A percentile compares a stretch with the other conserved stretches of the same genome.
phyloP scores from a whole-genome alignment of 192 early-diverging fungal genomes.

The Coemansia sp. region DNA sequence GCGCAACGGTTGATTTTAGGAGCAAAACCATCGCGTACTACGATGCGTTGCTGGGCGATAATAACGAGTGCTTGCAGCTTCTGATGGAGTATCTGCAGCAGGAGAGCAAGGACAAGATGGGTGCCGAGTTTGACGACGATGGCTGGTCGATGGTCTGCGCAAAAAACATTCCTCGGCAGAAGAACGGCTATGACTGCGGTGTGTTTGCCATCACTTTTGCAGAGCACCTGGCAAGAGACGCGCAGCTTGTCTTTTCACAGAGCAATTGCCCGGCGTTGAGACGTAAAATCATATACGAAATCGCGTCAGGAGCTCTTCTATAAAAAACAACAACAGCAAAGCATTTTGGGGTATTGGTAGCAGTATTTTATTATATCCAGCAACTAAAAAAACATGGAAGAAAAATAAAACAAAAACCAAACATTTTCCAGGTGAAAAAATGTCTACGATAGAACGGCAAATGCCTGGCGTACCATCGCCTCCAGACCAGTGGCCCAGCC shows the following conservation, averaged over 20 bases:
- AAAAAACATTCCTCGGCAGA: slow-evolving; percentile 78
- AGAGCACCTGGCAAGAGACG: slow-evolving; percentile 67
- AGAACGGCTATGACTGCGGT: slow-evolving; percentile 93
- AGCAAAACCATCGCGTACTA: slow-evolving; percentile 73
- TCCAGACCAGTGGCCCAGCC: slow-evolving; percentile 37
- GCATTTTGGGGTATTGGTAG: neutral
- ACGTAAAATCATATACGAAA: slow-evolving; percentile 75
- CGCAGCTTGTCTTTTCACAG: slow-evolving; percentile 72
- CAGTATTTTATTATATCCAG: no score
- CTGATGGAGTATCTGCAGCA: slow-evolving; percentile 65
- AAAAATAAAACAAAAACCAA: neutral
- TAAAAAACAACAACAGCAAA: neutral
- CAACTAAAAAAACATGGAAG: neutral
- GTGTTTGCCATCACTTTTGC: slow-evolving; percentile 91
- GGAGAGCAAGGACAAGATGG: slow-evolving; percentile 78
- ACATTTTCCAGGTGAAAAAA: neutral
- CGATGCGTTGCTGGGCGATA: slow-evolving; percentile 76
- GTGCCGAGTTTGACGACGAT: slow-evolving; percentile 57
- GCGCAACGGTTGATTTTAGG: slow-evolving; percentile 63
- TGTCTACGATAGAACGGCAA: neutral
- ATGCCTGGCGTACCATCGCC: slow-evolving; percentile 18
- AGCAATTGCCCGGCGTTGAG: slow-evolving; percentile 72
- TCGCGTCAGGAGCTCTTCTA: slow-evolving; percentile 56
- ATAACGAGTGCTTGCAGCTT: slow-evolving; percentile 54
- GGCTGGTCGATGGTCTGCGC: slow-evolving; percentile 71